A percentile compares a stretch with the other conserved stretches of the same genome.
phyloP scores from a whole-genome alignment of 371 early-diverging fungal genomes.

The Mortierella sp. region DNA sequence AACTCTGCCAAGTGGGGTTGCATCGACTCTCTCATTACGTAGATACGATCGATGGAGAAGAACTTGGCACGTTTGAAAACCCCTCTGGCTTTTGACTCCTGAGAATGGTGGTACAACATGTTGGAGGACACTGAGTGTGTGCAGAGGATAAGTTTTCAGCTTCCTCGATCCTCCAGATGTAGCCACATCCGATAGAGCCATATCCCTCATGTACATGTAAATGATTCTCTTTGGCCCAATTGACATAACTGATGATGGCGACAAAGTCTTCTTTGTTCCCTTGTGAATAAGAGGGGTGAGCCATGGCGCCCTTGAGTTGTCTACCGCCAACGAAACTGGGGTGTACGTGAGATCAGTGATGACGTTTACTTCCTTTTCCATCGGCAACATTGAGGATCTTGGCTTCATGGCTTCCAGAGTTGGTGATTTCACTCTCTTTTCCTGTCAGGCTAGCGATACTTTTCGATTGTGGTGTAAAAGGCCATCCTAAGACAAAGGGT shows the following conservation, averaged over 20 bases:
- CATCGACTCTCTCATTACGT: slow-evolving; percentile 99
- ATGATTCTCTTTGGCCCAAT: slow-evolving; percentile 94
- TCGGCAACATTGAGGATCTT: slow-evolving; percentile 93
- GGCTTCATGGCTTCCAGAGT: slow-evolving; percentile 93
- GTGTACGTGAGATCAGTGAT: slow-evolving; percentile 85
- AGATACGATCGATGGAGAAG: slow-evolving; percentile 99
- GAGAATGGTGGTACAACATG: slow-evolving; percentile 95
- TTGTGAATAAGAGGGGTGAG: not conserved
- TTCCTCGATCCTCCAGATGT: slow-evolving; percentile 95
- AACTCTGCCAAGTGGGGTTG: slow-evolving; percentile 99
- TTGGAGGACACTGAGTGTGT: slow-evolving; percentile 98
- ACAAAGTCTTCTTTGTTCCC: not conserved
- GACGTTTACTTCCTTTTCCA: slow-evolving; percentile 78
- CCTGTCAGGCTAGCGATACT: slow-evolving; percentile 84
- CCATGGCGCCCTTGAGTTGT: too few species aligned
- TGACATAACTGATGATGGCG: too few species aligned
- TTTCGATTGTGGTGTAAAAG: slow-evolving; percentile 80
- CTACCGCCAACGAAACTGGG: too few species aligned
- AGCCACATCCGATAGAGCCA: slow-evolving; percentile 97
- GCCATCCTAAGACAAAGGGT: slow-evolving; percentile 73
- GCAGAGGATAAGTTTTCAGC: slow-evolving; percentile 96
- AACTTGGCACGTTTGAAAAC: slow-evolving; percentile 96
- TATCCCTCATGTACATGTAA: slow-evolving; percentile 97
- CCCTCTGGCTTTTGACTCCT: slow-evolving; percentile 70
- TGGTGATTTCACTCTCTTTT: slow-evolving; percentile 89